A percentile compares a stretch with the other conserved stretches of the same genome.
Evolutionary conservation across 2,329 filamentous ascomycete genomes (phyloP).

Genomic region (Pyricularia sp.): DNA sequence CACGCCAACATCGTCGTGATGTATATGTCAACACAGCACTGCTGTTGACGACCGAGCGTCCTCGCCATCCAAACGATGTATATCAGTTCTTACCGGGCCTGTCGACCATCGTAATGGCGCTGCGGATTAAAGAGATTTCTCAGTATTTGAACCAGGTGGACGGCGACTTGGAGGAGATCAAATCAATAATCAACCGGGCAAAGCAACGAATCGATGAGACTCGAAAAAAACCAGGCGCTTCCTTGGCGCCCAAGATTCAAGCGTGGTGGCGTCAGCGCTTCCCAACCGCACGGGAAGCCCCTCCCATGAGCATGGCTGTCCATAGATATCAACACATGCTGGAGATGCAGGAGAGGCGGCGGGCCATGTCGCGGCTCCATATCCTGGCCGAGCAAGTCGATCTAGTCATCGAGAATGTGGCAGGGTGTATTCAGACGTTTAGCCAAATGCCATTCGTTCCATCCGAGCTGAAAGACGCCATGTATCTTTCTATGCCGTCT

Average conservation of each 20-base stretch:
- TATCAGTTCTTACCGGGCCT: neutral
- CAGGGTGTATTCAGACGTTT: neutral
- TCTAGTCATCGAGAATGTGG: neutral
- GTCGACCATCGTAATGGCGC: neutral
- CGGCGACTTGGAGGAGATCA: neutral
- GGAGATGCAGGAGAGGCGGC: neutral
- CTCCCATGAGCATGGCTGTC: neutral
- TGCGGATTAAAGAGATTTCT: slow-evolving; percentile 3
- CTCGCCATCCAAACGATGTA: neutral
- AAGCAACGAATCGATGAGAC: neutral
- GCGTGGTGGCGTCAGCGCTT: neutral
- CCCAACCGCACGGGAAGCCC: neutral
- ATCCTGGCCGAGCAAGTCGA: neutral
- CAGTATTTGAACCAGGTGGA: neutral
- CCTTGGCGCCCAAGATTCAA: neutral
- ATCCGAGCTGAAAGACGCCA: neutral
- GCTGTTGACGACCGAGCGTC: neutral
- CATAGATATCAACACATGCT: neutral
- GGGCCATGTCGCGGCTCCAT: neutral
- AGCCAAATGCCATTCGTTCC: neutral
- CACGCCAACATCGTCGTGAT: neutral
- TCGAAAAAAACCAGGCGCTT: neutral
- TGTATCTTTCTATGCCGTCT: neutral
- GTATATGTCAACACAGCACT: neutral
- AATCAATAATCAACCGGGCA: neutral